These are phyloP conservation scores for Zea luxurians DNA, from an alignment of 176 grass and related monocot genomes.

Conservation along the genomic window DNA sequence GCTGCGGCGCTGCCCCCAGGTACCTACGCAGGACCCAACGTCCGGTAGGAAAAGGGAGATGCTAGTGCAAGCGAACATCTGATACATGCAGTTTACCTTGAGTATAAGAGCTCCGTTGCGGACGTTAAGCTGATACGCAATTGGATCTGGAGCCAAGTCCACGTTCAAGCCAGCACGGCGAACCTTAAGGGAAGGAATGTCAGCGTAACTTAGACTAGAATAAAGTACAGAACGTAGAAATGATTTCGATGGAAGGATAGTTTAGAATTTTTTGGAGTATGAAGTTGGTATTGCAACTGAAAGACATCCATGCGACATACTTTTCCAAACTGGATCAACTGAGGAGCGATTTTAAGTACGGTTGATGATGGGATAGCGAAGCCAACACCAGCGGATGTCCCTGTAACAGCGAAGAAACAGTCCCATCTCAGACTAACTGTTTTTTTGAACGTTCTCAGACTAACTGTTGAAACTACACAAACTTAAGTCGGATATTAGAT, in stretches of 20 bases:
- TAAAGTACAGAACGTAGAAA: slow-evolving; percentile 11
- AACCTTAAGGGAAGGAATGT: slow-evolving; percentile 54
- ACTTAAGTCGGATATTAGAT: neutral
- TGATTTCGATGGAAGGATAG: neutral
- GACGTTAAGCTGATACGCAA: slow-evolving; percentile 93
- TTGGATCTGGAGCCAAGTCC: slow-evolving; percentile 83
- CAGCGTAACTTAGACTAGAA: slow-evolving; percentile 24
- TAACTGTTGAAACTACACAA: slow-evolving; percentile 22
- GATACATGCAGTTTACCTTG: slow-evolving; percentile 42
- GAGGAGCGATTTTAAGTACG: slow-evolving; percentile 86
- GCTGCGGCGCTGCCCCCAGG: slow-evolving; percentile 56
- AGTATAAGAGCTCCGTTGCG: slow-evolving; percentile 81
- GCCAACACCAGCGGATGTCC: slow-evolving; percentile 91
- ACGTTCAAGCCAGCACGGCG: slow-evolving; percentile 69
- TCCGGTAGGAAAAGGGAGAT: slow-evolving; percentile 1
- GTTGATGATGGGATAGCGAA: slow-evolving; percentile 93
- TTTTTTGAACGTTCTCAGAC: neutral
- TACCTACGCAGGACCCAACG: slow-evolving; percentile 43
- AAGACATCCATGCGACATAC: slow-evolving; percentile 49
- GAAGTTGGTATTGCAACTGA: slow-evolving; percentile 16
- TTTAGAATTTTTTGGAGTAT: neutral
- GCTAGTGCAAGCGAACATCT: neutral
- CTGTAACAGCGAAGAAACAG: slow-evolving; percentile 53
- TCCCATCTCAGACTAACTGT: slow-evolving; percentile 15
- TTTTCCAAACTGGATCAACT: slow-evolving; percentile 90